Conservation (phyloP, 441 rosid species). For the Francoa sonchifolia region DNA sequence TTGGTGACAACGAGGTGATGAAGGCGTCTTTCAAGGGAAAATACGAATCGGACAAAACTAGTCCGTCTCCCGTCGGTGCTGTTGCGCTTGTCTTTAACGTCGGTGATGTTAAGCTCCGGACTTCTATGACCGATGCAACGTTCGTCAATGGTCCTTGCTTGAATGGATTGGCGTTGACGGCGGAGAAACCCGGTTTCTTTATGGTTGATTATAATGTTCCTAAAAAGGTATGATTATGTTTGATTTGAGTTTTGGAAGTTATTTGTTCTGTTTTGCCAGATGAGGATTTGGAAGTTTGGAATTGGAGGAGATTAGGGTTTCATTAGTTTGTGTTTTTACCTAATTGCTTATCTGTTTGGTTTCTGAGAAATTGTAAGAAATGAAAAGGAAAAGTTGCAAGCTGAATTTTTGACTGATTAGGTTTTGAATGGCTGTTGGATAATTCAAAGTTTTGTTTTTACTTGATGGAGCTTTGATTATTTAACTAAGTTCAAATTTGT, state of each 20-base stretch:
- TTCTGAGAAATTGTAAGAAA: neutral
- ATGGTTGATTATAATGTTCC: constrained; percentile 78
- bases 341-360: constrained; percentile 14
- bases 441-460: too few species aligned
- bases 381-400: too few species aligned
- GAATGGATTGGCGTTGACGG: constrained; percentile 56
- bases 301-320: too few species aligned
- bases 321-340: too few species aligned
- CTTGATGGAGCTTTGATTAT: too few species aligned
- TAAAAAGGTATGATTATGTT: constrained; percentile 67
- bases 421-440: too few species aligned
- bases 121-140: constrained; percentile 78
- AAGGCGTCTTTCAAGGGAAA: constrained; percentile 78
- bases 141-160: constrained; percentile 66
- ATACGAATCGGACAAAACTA: constrained; percentile 45
- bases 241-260: too few species aligned
- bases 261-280: too few species aligned
- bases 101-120: constrained; percentile 68
- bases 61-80: constrained; percentile 21
- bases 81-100: constrained; percentile 41
- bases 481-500: neutral
- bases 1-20: constrained; percentile 22
- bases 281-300: too few species aligned
- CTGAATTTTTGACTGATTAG: too few species aligned
- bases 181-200: constrained; percentile 82